Evolutionary conservation across 108 stramenopile species (phyloP).

Genomic region (Pseudonitzschia delicatissima): DNA sequence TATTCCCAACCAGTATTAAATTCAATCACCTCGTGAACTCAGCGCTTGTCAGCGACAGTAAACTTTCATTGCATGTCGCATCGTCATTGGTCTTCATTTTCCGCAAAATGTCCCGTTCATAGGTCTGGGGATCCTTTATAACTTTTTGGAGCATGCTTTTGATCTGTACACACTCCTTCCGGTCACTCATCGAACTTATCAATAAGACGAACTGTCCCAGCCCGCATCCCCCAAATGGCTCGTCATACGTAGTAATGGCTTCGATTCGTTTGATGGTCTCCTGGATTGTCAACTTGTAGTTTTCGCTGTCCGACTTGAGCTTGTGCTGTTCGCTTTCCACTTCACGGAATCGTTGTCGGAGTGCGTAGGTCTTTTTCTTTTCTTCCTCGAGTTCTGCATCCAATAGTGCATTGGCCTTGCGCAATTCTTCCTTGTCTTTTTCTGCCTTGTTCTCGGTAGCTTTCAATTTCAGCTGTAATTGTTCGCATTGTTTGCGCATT

Average conservation of each 20-base stretch:
- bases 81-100: background rate
- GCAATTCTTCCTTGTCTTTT: background rate
- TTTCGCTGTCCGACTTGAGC: background rate
- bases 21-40: no score
- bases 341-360: background rate
- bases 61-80: background rate
- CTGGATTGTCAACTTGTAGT: background rate
- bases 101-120: background rate
- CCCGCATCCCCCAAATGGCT: background rate
- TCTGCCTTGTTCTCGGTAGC: background rate
- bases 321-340: background rate
- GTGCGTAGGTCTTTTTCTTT: background rate
- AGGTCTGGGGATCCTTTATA: background rate
- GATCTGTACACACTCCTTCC: background rate
- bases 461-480: background rate
- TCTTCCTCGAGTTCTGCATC: background rate
- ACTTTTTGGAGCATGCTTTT: background rate
- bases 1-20: no score
- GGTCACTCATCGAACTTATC: background rate
- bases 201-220: background rate
- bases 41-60: no score
- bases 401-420: background rate
- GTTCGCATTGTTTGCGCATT: background rate
- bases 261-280: slow-evolving; percentile 2
- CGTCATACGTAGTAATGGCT: background rate